Conservation (phyloP, 2,329 filamentous ascomycete genomes). For the Cytospora schulzeri region DNA sequence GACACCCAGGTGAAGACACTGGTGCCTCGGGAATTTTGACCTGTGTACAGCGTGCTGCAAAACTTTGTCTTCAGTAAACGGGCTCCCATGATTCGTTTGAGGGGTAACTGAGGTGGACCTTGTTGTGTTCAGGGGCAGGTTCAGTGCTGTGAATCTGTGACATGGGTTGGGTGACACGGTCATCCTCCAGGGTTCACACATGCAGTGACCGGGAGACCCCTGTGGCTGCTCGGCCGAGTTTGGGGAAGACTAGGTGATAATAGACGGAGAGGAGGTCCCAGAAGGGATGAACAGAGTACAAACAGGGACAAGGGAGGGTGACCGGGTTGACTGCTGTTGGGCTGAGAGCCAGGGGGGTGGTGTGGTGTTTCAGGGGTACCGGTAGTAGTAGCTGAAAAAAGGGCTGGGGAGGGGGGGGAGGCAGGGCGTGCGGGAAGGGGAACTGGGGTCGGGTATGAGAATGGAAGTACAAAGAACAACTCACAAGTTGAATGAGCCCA, state of each 20-base stretch:
- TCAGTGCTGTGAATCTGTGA: neutral
- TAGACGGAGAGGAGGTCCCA: neutral
- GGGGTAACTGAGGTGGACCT: neutral
- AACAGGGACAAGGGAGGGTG: neutral
- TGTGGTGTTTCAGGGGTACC: neutral
- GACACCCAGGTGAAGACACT: slow-evolving; percentile 38
- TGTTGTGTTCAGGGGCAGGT: slow-evolving; percentile 2
- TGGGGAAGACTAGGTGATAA: neutral
- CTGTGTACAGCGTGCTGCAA: slow-evolving; percentile 35
- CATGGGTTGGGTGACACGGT: slow-evolving; percentile 1
- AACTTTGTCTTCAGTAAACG: neutral
- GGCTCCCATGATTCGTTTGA: neutral
- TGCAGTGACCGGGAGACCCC: slow-evolving; percentile 12
- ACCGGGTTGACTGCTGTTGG: neutral
- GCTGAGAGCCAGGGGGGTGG: slow-evolving; percentile 6
- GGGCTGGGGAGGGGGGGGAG: too few relatives aligned
- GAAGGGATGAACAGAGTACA: neutral
- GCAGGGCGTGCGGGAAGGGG: too few relatives aligned
- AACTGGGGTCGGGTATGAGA: neutral
- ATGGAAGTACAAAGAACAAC: slow-evolving; percentile 17
- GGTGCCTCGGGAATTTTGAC: slow-evolving; percentile 36
- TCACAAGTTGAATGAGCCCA: slow-evolving; percentile 36
- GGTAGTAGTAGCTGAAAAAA: slow-evolving; percentile 3
- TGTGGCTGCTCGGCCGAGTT: slow-evolving; percentile 19
- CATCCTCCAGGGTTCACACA: neutral